A percentile compares a stretch with the other conserved stretches of the same genome.
phyloP scores from a whole-genome alignment of 2,329 filamentous ascomycete genomes.

The Acephala macrosclerotiorum region DNA sequence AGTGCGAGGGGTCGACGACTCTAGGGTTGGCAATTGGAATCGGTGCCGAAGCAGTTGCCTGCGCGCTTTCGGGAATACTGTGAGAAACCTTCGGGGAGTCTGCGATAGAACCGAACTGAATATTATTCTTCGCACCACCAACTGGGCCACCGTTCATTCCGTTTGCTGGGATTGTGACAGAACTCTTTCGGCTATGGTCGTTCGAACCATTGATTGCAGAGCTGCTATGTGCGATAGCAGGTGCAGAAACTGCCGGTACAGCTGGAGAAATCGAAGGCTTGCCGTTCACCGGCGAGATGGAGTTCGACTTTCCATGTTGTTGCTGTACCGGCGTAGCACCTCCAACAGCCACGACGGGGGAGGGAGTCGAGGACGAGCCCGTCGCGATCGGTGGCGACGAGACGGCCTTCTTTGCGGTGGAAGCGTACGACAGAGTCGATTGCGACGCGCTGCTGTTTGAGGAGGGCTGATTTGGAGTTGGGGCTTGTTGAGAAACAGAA shows the following conservation, averaged over 20 bases:
- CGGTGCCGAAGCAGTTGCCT: constrained; percentile 55
- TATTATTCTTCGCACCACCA: constrained; percentile 62
- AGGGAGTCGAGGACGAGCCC: constrained; percentile 61
- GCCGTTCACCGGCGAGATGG: constrained; percentile 85
- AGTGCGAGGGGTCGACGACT: constrained; percentile 83
- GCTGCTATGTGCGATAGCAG: constrained; percentile 68
- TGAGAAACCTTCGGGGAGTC: constrained; percentile 72
- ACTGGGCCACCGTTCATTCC: constrained; percentile 79
- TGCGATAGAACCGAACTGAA: constrained; percentile 82
- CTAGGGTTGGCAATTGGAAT: constrained; percentile 76
- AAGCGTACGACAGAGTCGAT: constrained; percentile 70
- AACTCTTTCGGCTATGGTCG: constrained; percentile 85
- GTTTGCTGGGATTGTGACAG: constrained; percentile 88
- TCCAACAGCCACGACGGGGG: constrained; percentile 62
- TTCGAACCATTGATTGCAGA: constrained; percentile 73
- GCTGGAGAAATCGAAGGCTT: constrained; percentile 75
- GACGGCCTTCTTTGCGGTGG: constrained; percentile 69
- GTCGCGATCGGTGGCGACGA: constrained; percentile 67
- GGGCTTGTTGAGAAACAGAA: constrained; percentile 45
- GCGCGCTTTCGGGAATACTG: constrained; percentile 67
- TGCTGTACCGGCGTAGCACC: constrained; percentile 57
- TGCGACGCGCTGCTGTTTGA: constrained; percentile 60
- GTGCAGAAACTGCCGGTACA: constrained; percentile 64
- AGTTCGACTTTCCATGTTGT: constrained; percentile 68
- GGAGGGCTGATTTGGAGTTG: constrained; percentile 55